These are phyloP conservation scores for Botrytis pseudocinerea DNA, from an alignment of 2,329 filamentous ascomycete species.

Conservation along the genomic window DNA sequence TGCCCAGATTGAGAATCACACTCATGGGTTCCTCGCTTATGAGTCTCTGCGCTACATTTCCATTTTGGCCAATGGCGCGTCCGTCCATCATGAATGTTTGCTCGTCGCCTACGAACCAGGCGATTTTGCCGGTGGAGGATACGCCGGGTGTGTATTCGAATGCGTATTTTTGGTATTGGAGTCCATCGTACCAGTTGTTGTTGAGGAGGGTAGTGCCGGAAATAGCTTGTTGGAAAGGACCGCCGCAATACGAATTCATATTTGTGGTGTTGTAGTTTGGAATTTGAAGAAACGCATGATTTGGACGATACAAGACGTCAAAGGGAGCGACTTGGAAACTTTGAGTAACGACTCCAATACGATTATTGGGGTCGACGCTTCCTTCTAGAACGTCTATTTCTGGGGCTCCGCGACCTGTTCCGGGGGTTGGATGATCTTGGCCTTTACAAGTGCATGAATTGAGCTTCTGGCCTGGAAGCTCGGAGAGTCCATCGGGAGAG, in stretches of 20 bases:
- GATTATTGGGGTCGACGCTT: constrained; percentile 44
- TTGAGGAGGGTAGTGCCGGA: constrained; percentile 56
- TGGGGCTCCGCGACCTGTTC: constrained; percentile 64
- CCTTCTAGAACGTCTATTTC: constrained; percentile 73
- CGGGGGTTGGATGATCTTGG: constrained; percentile 64
- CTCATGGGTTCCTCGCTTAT: constrained; percentile 56
- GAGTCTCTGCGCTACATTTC: constrained; percentile 51
- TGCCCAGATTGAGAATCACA: constrained; percentile 54
- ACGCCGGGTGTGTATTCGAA: constrained; percentile 56
- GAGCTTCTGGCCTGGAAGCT: constrained; percentile 66
- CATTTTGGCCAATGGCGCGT: constrained; percentile 53
- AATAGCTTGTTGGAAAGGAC: constrained; percentile 56
- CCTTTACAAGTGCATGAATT: constrained; percentile 64
- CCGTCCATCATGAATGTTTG: constrained; percentile 54
- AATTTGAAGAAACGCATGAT: constrained; percentile 53
- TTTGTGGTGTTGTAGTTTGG: constrained; percentile 50
- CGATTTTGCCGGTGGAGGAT: constrained; percentile 44
- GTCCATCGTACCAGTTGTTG: constrained; percentile 55
- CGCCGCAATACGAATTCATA: constrained; percentile 55
- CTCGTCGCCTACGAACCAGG: constrained; percentile 54
- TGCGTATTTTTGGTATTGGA: constrained; percentile 55
- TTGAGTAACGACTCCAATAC: constrained; percentile 43
- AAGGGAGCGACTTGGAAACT: constrained; percentile 44
- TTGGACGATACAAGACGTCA: constrained; percentile 51
- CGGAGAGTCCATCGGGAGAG: constrained; percentile 62